phyloP scores from a whole-genome alignment of 257 asterid genomes.

The Primulina tabacum region DNA sequence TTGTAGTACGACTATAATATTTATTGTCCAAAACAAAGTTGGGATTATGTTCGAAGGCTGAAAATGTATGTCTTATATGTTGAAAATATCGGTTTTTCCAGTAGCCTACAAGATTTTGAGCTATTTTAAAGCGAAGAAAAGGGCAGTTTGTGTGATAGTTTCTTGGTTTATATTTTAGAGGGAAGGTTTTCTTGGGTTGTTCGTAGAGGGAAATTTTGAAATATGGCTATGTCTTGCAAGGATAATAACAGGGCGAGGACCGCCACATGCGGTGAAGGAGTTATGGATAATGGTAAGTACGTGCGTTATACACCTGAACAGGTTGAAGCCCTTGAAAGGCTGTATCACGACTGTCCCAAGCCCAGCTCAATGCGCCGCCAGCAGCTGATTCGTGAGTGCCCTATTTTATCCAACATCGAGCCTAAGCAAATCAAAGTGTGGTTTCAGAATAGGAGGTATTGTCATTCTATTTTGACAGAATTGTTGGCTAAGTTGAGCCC shows the following conservation, averaged over 20 bases:
- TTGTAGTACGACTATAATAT: constrained; percentile 11
- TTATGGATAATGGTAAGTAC: constrained; percentile 71
- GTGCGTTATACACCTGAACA: constrained; percentile 89
- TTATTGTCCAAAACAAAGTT: neutral
- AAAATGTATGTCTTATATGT: constrained; percentile 16
- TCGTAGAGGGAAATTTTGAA: constrained; percentile 24
- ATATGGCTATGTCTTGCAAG: constrained; percentile 67
- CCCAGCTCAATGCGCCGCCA: constrained; percentile 88
- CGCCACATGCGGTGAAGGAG: constrained; percentile 19
- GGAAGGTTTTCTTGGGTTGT: constrained; percentile 4
- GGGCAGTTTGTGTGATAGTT: neutral
- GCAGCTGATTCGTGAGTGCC: constrained; percentile 85
- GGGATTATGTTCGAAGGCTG: constrained; percentile 17
- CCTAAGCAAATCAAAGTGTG: constrained; percentile 93
- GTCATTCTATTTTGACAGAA: neutral
- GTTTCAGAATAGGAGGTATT: constrained; percentile 89
- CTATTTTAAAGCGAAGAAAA: constrained; percentile 9
- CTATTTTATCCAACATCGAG: constrained; percentile 74
- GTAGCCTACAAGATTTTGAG: constrained; percentile 6
- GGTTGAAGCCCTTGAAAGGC: constrained; percentile 92
- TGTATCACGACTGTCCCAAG: constrained; percentile 85
- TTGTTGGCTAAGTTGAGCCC: neutral
- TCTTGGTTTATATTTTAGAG: neutral
- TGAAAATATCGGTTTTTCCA: constrained; percentile 16
- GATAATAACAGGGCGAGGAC: constrained; percentile 51